Evolutionary conservation across 495 filamentous ascomycete species (phyloP).

Genomic region (Alectoria sarmentosa): DNA sequence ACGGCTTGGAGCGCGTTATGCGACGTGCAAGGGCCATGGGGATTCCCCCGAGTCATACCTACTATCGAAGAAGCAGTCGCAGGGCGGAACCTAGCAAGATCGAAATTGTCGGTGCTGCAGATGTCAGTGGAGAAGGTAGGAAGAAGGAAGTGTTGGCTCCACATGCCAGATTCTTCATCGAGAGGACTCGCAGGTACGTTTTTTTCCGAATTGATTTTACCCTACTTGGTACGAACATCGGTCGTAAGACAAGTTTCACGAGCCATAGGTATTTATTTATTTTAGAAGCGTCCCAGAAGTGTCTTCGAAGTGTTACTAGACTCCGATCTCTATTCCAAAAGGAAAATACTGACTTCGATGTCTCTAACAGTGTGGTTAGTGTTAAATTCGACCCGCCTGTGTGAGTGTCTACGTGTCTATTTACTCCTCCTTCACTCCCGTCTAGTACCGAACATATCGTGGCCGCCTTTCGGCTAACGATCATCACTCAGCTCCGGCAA

Average conservation of each 20-base stretch:
- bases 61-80: constrained; percentile 13
- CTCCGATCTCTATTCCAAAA: background rate
- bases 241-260: background rate
- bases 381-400: constrained; percentile 85
- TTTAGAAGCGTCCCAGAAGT: no score
- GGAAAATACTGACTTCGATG: background rate
- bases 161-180: constrained; percentile 72
- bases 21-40: constrained; percentile 11
- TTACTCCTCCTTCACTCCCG: background rate
- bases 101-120: constrained; percentile 44
- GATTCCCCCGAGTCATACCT: constrained; percentile 6
- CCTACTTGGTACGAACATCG: background rate
- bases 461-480: background rate
- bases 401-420: constrained; percentile 39
- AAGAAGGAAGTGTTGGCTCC: constrained; percentile 54
- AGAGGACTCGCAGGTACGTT: constrained; percentile 38
- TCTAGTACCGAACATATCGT: background rate
- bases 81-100: constrained; percentile 28
- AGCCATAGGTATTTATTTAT: background rate
- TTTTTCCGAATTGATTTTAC: background rate
- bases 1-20: constrained; percentile 24
- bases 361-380: constrained; percentile 66
- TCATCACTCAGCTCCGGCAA: constrained; percentile 48
- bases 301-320: background rate
- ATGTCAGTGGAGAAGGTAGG: constrained; percentile 38